Evolutionary conservation across 2,329 filamentous ascomycete species (phyloP), one percentile per base, ranked within the genome.

Genomic region (Diaporthe nobilis): DNA sequence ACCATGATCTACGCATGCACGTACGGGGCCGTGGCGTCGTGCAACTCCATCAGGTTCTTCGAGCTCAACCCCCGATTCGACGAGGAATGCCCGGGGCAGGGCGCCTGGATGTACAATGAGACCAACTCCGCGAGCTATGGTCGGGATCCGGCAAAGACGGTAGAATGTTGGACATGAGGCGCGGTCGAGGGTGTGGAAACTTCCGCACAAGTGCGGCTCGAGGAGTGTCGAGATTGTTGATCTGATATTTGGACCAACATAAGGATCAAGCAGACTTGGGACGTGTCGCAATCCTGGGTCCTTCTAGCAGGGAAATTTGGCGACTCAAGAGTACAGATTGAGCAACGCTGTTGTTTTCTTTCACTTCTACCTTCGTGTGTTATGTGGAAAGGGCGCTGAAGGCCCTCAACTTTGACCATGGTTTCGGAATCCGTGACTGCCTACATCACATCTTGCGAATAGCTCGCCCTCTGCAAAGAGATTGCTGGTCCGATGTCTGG

Each of bases 1-100:
- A 70, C 65, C 22, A 70, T 70, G 65, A 42, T 70, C 65, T 70
- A 70, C 17, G 65, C 49, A 42, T 70, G 65, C 42, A 55, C n/a
- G 10, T 70, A 70, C 10, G 47, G 47, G 2, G 17, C n/a, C 1
- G 15, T 53, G 15, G 15, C 7, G 2, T 31, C 47, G n/a, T 70
- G 65, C n/a, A 25, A 39, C 13, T 39, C 65, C 5, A 10, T 47
- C 49, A 55, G 49, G 31, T 42, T 70, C 65, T 55, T 39, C n/a
- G 49, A 70, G 31, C 13, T 70, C 49, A 55, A 70, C 65, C 65
- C 65, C 2, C 22, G 15, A 2, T 70, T 70, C 34, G 65, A 70
- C n/a, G 42, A 51, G 3, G 4, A 20, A 22, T 70, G 47, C 22
- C 49, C 65, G 1, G 65, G 65, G 0, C n/a, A 70, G 34, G 65